Conservation (phyloP, 257 asterid species). For the Jacaranda mimosifolia region DNA sequence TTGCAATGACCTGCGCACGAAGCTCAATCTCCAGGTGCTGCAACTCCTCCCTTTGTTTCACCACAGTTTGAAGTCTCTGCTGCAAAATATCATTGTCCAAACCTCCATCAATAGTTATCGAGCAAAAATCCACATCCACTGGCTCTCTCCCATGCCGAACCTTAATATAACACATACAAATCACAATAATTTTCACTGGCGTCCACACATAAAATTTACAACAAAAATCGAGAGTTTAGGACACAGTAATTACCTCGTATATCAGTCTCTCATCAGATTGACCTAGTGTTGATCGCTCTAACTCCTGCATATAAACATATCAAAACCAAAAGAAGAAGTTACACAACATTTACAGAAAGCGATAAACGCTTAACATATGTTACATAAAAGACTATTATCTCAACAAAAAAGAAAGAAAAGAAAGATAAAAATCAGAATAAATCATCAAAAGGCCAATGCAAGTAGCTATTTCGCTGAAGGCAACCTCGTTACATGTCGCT, state of each 20-base stretch:
- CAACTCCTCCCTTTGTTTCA: conserved; percentile 78
- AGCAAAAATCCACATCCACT: conserved; percentile 69
- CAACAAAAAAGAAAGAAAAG: not conserved
- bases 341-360: not conserved
- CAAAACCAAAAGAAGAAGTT: not conserved
- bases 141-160: conserved; percentile 90
- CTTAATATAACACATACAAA: conserved; percentile 53
- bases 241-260: conserved; percentile 66
- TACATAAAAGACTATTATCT: not conserved
- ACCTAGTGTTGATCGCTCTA: conserved; percentile 69
- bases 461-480: conserved; percentile 11
- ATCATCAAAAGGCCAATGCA: conserved; percentile 29
- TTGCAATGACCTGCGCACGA: conserved; percentile 73
- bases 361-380: not conserved
- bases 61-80: conserved; percentile 67
- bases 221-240: conserved; percentile 4
- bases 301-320: conserved; percentile 48
- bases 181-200: conserved; percentile 46
- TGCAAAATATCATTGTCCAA: conserved; percentile 67
- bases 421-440: not conserved
- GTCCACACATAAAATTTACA: not conserved
- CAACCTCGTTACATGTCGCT: not conserved
- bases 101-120: conserved; percentile 68
- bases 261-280: conserved; percentile 88
- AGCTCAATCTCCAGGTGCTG: conserved; percentile 81